These are phyloP conservation scores for Triticum aestivum DNA, from an alignment of 176 grass and related monocot genomes.

Conservation along the genomic window DNA sequence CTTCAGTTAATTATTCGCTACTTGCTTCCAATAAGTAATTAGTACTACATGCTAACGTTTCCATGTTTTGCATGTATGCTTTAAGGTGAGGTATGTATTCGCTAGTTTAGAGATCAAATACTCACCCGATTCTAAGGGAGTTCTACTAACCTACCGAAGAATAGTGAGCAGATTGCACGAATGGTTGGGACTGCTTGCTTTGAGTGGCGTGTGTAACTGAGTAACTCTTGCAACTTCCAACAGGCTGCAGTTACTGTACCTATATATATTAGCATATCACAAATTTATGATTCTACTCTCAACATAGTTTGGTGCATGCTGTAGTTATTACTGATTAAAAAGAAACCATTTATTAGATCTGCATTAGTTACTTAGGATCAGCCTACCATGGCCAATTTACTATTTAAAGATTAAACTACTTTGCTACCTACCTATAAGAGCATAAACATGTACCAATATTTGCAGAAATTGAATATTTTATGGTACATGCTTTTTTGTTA, in stretches of 20 bases:
- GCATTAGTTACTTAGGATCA: neutral
- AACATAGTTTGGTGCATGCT: slow-evolving; percentile 1
- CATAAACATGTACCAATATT: slow-evolving; percentile 1
- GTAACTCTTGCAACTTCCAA: slow-evolving; percentile 5
- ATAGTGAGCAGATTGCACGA: neutral
- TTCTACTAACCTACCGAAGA: neutral
- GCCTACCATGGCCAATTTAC: slow-evolving; percentile 4
- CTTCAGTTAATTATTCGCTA: slow-evolving; percentile 1
- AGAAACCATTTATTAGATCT: neutral
- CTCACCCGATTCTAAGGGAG: neutral
- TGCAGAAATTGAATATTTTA: neutral
- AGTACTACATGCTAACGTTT: no score
- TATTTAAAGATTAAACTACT: slow-evolving; percentile 6
- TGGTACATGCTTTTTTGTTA: slow-evolving; percentile 8
- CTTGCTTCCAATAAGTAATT: slow-evolving; percentile 8
- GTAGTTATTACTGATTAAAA: slow-evolving; percentile 9
- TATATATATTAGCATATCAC: neutral
- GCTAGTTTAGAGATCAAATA: neutral
- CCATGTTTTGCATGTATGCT: neutral
- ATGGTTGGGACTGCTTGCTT: neutral
- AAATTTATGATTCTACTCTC: neutral
- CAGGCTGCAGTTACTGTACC: slow-evolving; percentile 10
- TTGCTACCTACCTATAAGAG: neutral
- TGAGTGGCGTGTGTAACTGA: neutral
- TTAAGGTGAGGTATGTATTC: neutral